Base-by-base conservation (phyloP, 192 early-diverging fungal species). In the Rhizoclosmatium globosum region DNA sequence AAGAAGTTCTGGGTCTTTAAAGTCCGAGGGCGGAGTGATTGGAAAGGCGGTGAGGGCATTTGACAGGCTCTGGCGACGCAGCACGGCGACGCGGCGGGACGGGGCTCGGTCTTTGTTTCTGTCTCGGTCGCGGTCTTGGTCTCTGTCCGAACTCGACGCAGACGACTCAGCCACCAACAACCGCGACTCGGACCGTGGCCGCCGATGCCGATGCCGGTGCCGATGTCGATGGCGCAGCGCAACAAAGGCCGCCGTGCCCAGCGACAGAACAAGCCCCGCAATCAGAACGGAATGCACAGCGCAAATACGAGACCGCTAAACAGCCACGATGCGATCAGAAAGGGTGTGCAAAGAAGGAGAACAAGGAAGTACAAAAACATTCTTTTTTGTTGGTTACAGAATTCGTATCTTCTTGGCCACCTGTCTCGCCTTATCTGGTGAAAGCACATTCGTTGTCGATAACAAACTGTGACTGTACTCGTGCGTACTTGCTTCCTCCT, bases 381-480 rank as follows among this genome's bases (percentile, higher is more conserved):
- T 53, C 50, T 53, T 53, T 7, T 13, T 53, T 53, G 6, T 53
- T 68, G 39, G 44, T 38, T 48, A 48, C 11, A 71, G 38, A 11
- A 71, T 9, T 31, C 69, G 69, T 53, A 71, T 71, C 69, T 41
- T 48, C 50, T 71, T 71, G 53, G 47, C 50, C 17, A 71, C 50
- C 21, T n/a, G 46, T 4, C 11, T 57, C 69, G 15, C 47, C 17
- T 44, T 48, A 9, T 56, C 69, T 31, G 31, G 0, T 31, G 31
- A 31, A 31, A 31, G 31, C 31, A 31, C n/a, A 17, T 46, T 2
- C 31, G 15, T 0, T 53, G 21, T 21, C 31, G 21, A 56, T 46
- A 19, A 45, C 69, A 71, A 21, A 7, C 50, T 56, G 9, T 71
- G 17, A 9, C 15, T 42, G 17, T 11, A 45, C 41, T 46, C 13